These are phyloP conservation scores for Leishmania aethiopica DNA, from an alignment of 208 protist species.

Conservation along the genomic window DNA sequence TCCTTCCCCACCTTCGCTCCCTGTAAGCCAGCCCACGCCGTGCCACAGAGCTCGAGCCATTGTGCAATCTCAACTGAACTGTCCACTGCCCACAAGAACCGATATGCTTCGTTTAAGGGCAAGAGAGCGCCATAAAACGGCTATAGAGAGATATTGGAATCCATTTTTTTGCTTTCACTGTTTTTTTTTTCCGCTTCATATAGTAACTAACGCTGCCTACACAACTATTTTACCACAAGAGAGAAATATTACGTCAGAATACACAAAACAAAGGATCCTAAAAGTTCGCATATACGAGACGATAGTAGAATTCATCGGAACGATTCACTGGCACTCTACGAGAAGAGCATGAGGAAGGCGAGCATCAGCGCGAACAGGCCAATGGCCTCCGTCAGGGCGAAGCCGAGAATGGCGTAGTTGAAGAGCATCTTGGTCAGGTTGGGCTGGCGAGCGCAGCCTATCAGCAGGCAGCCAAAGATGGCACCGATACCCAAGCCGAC, in stretches of 20 bases:
- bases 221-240: constrained; percentile 2
- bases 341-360: constrained; percentile 95
- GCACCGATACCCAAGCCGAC: constrained; percentile 93
- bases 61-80: not conserved
- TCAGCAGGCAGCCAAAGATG: constrained; percentile 87
- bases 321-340: constrained; percentile 47
- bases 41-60: not conserved
- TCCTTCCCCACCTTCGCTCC: not conserved
- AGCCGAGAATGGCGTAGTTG: constrained; percentile 94
- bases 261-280: constrained; percentile 17
- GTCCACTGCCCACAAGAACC: not conserved
- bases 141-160: not conserved
- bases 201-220: constrained; percentile 5
- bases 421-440: constrained; percentile 93
- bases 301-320: constrained; percentile 9
- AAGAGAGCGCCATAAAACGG: not conserved
- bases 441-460: constrained; percentile 90
- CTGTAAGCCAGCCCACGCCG: not conserved
- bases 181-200: constrained; percentile 3
- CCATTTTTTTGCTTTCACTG: not conserved
- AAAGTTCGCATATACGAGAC: constrained; percentile 1
- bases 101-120: not conserved
- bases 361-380: constrained; percentile 93
- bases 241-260: constrained; percentile 4
- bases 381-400: constrained; percentile 93